phyloP scores from a whole-genome alignment of 2,329 filamentous ascomycete genomes.

The Elsinoe arachidis region DNA sequence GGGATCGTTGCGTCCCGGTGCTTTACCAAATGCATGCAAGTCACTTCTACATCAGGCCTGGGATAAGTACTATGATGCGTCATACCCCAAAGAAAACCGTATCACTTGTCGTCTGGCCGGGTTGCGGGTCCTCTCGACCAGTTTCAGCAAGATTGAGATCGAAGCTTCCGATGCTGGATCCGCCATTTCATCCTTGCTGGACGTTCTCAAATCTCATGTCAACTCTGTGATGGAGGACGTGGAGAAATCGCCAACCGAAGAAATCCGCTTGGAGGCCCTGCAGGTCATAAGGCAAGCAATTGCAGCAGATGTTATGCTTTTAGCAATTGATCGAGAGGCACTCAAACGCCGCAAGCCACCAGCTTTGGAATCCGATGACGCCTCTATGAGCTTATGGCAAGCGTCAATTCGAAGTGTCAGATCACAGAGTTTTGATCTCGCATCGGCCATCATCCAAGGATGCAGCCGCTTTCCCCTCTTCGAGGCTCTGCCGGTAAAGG shows the following conservation, averaged over 20 bases:
- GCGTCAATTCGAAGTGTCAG: constrained; percentile 61
- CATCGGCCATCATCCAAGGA: constrained; percentile 62
- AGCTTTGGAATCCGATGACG: constrained; percentile 57
- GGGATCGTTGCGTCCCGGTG: constrained; percentile 63
- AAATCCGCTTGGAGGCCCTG: constrained; percentile 41
- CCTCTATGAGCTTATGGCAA: constrained; percentile 72
- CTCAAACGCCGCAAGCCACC: constrained; percentile 54
- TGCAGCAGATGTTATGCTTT: constrained; percentile 60
- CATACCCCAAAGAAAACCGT: constrained; percentile 49
- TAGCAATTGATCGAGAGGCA: constrained; percentile 59
- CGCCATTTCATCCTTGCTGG: constrained; percentile 38
- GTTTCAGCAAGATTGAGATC: constrained; percentile 19
- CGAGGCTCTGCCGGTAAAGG: constrained; percentile 54
- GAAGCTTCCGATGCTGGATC: constrained; percentile 27
- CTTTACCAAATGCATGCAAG: constrained; percentile 71
- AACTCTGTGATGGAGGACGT: constrained; percentile 28
- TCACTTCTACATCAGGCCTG: constrained; percentile 70
- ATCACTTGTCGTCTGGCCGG: constrained; percentile 57
- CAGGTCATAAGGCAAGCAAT: constrained; percentile 59
- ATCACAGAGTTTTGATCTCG: constrained; percentile 60
- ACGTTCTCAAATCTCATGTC: constrained; percentile 54
- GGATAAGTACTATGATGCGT: constrained; percentile 49
- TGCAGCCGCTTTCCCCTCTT: constrained; percentile 63
- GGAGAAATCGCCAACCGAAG: constrained; percentile 19
- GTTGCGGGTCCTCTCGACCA: constrained; percentile 44